Evolutionary conservation across 371 early-diverging fungal genomes (phyloP), one percentile per base, ranked within the genome.

Genomic region (Zopfochytrium polystomum): DNA sequence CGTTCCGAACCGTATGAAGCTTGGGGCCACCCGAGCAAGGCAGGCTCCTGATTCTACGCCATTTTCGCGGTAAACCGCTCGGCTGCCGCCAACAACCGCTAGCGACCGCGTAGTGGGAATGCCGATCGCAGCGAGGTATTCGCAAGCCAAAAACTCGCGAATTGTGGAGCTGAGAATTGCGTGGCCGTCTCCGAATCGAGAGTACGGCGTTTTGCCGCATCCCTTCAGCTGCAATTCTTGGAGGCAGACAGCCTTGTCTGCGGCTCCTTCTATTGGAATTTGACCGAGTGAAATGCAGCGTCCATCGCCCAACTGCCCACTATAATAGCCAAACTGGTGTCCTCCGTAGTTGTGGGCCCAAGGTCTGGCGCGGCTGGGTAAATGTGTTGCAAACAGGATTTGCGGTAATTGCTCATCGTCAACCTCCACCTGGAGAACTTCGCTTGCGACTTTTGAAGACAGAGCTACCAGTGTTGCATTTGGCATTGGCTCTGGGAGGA

Each of bases 341-440:
- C 95, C 95, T 30, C 84, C 92, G 64, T 95, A 93, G 62, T 82
- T 82, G 22, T 87, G 82, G 1, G 93, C 81, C 90, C 91, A 93
- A 0, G 93, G 91, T 7, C 79, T 72, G 20, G 88, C 82, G 15
- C 77, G 79, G 3, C 68, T 58, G 1, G 72, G 68, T 1, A 72
- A 15, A 1, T 23, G 7, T 5, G 47, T 65, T 34, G 66, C 72
- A 9, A 60, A 47, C 29, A 65, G 45, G 1, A 69, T 15, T 13
- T 32, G 43, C 5, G 63, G 4, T 27, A 71, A 44, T 44, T 52
- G 55, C 1, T 45, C 32, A 22, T 60, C 65, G 9, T 75, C 71
- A 9, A 58, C 34, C 66, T 83, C 81, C 23, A 86, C 29, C 15
- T 75, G 82, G 3, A 84, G 31, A 1, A 85, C 32, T 3, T 67